These are phyloP conservation scores for Cerioporus squamosus DNA, from an alignment of 1,284 basidiomycete genomes.

Conservation along the genomic window DNA sequence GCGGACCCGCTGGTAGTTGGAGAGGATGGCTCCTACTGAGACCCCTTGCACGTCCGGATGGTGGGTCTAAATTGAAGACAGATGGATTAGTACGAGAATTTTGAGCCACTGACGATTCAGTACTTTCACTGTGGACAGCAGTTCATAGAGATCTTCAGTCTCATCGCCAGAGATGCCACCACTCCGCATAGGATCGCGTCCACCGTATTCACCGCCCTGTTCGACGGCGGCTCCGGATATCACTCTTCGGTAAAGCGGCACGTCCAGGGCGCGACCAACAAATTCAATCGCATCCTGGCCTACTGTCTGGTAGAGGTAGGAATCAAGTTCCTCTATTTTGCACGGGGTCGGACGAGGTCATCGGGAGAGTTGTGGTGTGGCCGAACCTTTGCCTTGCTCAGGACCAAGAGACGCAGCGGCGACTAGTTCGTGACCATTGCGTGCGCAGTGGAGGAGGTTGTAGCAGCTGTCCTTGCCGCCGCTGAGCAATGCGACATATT, in stretches of 20 bases:
- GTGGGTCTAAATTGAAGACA: constrained; percentile 48
- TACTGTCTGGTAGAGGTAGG: constrained; percentile 98
- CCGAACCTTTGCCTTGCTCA: constrained; percentile 79
- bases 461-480: constrained; percentile 99
- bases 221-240: constrained; percentile 87
- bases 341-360: constrained; percentile 22
- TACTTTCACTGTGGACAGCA: constrained; percentile 84
- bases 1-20: constrained; percentile 95
- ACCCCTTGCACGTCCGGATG: constrained; percentile 90
- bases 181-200: constrained; percentile 49
- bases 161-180: constrained; percentile 81
- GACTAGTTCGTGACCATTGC: constrained; percentile 88
- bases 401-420: constrained; percentile 92
- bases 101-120: background rate
- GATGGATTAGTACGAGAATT: background rate
- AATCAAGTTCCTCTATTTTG: constrained; percentile 92
- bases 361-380: constrained; percentile 6
- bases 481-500: constrained; percentile 93
- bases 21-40: constrained; percentile 95
- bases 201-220: constrained; percentile 86
- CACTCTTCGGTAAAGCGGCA: constrained; percentile 84
- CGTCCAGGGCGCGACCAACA: constrained; percentile 83
- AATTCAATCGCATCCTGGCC: constrained; percentile 93
- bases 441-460: constrained; percentile 89
- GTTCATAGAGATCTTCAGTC: constrained; percentile 91